These are phyloP conservation scores for Hirschfeldia incana DNA, from an alignment of 345 rosid species.

Conservation along the genomic window DNA sequence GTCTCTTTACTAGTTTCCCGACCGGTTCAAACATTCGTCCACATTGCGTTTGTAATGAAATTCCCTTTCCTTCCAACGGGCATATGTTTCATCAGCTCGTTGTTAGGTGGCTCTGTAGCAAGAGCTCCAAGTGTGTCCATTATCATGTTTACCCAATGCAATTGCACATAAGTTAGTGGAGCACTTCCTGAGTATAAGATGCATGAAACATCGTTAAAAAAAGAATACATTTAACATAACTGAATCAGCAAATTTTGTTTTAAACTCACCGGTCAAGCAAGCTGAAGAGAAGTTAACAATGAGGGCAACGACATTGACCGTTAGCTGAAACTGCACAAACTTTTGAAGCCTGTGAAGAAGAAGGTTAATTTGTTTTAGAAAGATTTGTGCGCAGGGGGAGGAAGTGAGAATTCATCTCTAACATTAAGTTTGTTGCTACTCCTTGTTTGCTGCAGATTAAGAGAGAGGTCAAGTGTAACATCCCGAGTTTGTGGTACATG, in stretches of 20 bases:
- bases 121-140: constrained; percentile 88
- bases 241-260: not conserved
- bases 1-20: too few species aligned
- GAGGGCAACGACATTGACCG: constrained; percentile 84
- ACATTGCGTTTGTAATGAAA: constrained; percentile 85
- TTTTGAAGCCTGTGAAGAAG: constrained; percentile 47
- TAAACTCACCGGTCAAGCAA: not conserved
- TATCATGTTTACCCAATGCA: constrained; percentile 85
- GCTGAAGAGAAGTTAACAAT: constrained; percentile 77
- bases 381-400: too few species aligned
- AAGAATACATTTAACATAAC: not conserved
- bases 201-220: not conserved
- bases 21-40: constrained; percentile 54
- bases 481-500: too few species aligned
- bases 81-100: constrained; percentile 58
- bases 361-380: too few species aligned
- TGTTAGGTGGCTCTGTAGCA: constrained; percentile 78
- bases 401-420: too few species aligned
- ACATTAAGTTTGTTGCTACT: too few species aligned
- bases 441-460: too few species aligned
- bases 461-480: too few species aligned
- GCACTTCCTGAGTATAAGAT: constrained; percentile 51
- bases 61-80: constrained; percentile 69
- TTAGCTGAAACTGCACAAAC: constrained; percentile 91
- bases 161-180: constrained; percentile 75